phyloP scores from a whole-genome alignment of 148 eudicot species.

The Vaccinium darrowii region DNA sequence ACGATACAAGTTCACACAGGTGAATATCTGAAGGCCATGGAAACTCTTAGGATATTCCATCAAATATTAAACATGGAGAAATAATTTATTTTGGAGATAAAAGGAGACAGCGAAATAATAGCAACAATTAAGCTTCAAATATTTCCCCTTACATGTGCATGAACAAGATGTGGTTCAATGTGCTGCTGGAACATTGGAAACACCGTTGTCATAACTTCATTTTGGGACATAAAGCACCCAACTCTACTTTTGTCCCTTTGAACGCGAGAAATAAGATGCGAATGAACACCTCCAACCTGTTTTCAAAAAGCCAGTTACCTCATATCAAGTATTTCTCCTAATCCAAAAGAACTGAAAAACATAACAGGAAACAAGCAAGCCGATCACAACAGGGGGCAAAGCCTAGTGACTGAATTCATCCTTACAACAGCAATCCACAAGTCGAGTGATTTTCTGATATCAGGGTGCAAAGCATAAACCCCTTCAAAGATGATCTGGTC shows the following conservation, averaged over 20 bases:
- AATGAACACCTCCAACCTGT: slow-evolving; percentile 99
- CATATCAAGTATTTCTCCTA: slow-evolving; percentile 1
- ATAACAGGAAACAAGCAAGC: slow-evolving; percentile 3
- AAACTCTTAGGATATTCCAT: background rate
- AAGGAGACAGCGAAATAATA: background rate
- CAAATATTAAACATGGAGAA: background rate
- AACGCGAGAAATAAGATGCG: slow-evolving; percentile 94
- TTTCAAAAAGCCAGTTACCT: slow-evolving; percentile 26
- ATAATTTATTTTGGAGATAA: background rate
- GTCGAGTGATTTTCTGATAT: slow-evolving; percentile 82
- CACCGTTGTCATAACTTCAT: slow-evolving; percentile 92
- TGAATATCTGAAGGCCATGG: background rate
- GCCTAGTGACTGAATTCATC: slow-evolving; percentile 14
- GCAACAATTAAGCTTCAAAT: background rate
- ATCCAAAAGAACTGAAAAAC: slow-evolving; percentile 1
- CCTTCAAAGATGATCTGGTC: slow-evolving; percentile 94
- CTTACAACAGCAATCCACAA: slow-evolving; percentile 99
- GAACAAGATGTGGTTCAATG: slow-evolving; percentile 99
- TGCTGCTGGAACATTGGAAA: slow-evolving; percentile 99
- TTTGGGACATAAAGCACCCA: slow-evolving; percentile 86
- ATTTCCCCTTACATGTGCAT: slow-evolving; percentile 84
- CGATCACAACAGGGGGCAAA: slow-evolving; percentile 8
- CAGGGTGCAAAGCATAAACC: slow-evolving; percentile 94
- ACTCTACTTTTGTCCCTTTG: slow-evolving; percentile 93
- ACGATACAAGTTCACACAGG: background rate